phyloP scores from a whole-genome alignment of 352 stramenopile genomes.

The Globisporangium splendens region DNA sequence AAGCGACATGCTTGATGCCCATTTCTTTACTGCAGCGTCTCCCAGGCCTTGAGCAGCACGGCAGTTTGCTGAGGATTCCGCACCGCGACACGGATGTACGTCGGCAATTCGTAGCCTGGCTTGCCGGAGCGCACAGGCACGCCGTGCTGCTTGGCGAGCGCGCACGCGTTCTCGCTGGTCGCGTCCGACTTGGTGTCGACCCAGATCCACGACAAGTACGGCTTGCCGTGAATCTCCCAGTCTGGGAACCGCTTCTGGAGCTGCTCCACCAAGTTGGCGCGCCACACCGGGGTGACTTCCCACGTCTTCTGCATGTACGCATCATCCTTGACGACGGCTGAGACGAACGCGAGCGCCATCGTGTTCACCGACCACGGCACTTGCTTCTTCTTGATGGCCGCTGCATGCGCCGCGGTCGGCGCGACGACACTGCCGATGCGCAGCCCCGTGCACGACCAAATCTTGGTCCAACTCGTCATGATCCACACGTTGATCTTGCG shows the following conservation, averaged over 20 bases:
- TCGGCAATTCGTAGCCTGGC: slow-evolving; percentile 86
- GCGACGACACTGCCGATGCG: slow-evolving; percentile 87
- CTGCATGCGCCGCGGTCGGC: slow-evolving; percentile 69
- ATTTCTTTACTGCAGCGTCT: slow-evolving; percentile 38
- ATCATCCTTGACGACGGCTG: slow-evolving; percentile 73
- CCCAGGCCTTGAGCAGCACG: slow-evolving; percentile 75
- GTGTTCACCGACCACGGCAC: slow-evolving; percentile 91
- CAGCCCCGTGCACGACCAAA: slow-evolving; percentile 90
- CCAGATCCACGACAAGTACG: slow-evolving; percentile 88
- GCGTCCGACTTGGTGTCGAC: slow-evolving; percentile 74
- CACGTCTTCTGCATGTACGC: slow-evolving; percentile 82
- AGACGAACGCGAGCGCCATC: slow-evolving; percentile 86
- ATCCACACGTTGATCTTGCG: slow-evolving; percentile 87
- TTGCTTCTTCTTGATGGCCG: slow-evolving; percentile 88
- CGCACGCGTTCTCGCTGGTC: slow-evolving; percentile 53
- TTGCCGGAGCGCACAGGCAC: slow-evolving; percentile 85
- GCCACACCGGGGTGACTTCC: slow-evolving; percentile 81
- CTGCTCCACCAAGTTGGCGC: slow-evolving; percentile 48
- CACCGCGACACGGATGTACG: slow-evolving; percentile 82
- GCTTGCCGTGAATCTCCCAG: slow-evolving; percentile 67
- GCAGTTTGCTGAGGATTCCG: slow-evolving; percentile 64
- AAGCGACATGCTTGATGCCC: not conserved
- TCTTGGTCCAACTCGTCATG: slow-evolving; percentile 92
- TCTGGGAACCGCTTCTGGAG: slow-evolving; percentile 57
- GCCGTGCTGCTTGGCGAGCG: slow-evolving; percentile 76